Conservation (phyloP, 257 asterid species). For the Forsythia suspensa region DNA sequence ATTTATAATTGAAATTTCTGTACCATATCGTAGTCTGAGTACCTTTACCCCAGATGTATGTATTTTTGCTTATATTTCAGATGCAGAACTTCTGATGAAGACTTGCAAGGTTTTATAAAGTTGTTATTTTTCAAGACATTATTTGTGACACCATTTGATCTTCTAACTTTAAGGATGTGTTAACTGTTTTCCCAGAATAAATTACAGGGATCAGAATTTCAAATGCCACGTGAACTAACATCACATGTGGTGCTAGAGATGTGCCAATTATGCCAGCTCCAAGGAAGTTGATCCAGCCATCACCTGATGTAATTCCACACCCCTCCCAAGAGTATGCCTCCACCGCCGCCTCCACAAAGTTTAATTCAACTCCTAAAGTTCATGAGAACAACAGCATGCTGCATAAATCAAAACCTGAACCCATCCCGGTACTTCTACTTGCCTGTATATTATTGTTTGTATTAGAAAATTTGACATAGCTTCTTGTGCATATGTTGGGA, state of each 20-base stretch:
- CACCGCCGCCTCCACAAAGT: constrained; percentile 64
- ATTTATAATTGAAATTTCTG: neutral
- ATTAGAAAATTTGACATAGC: neutral
- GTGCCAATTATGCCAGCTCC: constrained; percentile 34
- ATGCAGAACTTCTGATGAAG: constrained; percentile 4
- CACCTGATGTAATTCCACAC: constrained; percentile 48
- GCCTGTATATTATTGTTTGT: constrained; percentile 1
- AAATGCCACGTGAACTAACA: constrained; percentile 65
- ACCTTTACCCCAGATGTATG: constrained; percentile 1
- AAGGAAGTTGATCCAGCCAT: constrained; percentile 39
- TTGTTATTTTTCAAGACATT: constrained; percentile 14
- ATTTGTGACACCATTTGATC: constrained; percentile 17
- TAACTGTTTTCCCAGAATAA: constrained; percentile 54
- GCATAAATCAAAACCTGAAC: constrained; percentile 36
- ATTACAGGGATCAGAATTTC: constrained; percentile 71
- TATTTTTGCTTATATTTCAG: neutral
- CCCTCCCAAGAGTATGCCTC: constrained; percentile 43
- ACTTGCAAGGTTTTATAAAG: constrained; percentile 20
- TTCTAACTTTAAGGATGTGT: constrained; percentile 48
- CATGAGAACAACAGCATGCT: constrained; percentile 29
- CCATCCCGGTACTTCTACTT: constrained; percentile 64
- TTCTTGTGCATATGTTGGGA: neutral
- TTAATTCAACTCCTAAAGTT: constrained; percentile 37
- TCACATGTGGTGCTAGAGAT: constrained; percentile 62
- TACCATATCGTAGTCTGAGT: neutral